These are phyloP conservation scores for Septoria linicola DNA, from an alignment of 2,329 filamentous ascomycete species.

Conservation along the genomic window DNA sequence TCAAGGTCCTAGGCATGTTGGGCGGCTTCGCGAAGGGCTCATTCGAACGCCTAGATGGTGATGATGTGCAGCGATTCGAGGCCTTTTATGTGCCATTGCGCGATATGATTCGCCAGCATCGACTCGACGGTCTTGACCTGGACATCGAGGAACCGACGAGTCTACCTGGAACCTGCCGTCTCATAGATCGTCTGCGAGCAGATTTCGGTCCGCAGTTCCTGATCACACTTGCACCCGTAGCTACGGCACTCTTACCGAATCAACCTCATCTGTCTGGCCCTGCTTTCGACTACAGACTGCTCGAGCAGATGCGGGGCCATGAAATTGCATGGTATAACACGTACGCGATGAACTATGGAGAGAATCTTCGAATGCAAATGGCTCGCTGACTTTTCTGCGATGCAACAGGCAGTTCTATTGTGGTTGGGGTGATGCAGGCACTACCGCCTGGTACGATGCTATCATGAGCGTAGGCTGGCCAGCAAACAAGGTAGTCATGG, in stretches of 20 bases:
- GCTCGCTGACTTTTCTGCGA: slow-evolving; percentile 2
- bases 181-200: slow-evolving; percentile 49
- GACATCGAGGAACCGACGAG: slow-evolving; percentile 78
- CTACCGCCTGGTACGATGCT: slow-evolving; percentile 52
- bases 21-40: slow-evolving; percentile 80
- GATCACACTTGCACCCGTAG: slow-evolving; percentile 79
- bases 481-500: slow-evolving; percentile 71
- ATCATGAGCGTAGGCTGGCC: slow-evolving; percentile 66
- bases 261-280: slow-evolving; percentile 66
- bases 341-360: slow-evolving; percentile 40
- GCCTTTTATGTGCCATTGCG: slow-evolving; percentile 68
- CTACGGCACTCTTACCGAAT: slow-evolving; percentile 64
- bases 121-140: slow-evolving; percentile 70
- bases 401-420: slow-evolving; percentile 77
- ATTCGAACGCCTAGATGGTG: slow-evolving; percentile 58
- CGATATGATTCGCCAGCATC: slow-evolving; percentile 60
- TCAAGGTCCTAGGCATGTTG: slow-evolving; percentile 83
- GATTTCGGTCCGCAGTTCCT: slow-evolving; percentile 72
- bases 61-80: slow-evolving; percentile 65
- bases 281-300: slow-evolving; percentile 68
- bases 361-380: neutral
- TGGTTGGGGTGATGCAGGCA: slow-evolving; percentile 71
- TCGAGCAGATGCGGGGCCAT: slow-evolving; percentile 65
- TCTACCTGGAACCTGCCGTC: slow-evolving; percentile 59
- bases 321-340: slow-evolving; percentile 75